These are phyloP conservation scores for Athelia psychrophila DNA, from an alignment of 1,284 basidiomycete species.

Conservation along the genomic window DNA sequence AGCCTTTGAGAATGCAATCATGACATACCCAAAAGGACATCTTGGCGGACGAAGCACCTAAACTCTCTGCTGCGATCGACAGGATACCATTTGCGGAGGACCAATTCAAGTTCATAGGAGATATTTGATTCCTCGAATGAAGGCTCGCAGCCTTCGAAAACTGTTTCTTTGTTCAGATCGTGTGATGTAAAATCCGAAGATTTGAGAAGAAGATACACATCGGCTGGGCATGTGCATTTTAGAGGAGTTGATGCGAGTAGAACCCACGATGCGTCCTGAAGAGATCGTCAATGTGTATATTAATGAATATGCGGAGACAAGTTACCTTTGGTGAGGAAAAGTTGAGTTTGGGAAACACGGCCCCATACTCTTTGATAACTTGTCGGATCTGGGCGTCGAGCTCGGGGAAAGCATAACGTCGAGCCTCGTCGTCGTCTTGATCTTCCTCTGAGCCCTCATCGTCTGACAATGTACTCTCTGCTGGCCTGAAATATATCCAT, in stretches of 20 bases:
- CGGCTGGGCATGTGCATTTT: conserved; percentile 83
- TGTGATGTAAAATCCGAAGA: conserved; percentile 89
- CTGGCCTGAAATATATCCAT: conserved; percentile 38
- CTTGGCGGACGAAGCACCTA: conserved; percentile 81
- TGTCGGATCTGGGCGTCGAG: conserved; percentile 73
- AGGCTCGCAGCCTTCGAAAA: conserved; percentile 60
- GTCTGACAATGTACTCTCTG: conserved; percentile 57
- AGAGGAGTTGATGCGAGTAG: conserved; percentile 84
- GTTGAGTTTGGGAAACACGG: conserved; percentile 94
- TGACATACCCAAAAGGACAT: conserved; percentile 64
- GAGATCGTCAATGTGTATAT: conserved; percentile 2
- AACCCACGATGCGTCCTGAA: conserved; percentile 90
- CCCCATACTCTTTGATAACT: conserved; percentile 70
- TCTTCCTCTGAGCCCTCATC: conserved; percentile 41
- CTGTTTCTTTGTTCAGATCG: conserved; percentile 60
- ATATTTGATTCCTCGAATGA: conserved; percentile 8
- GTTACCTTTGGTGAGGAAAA: conserved; percentile 86
- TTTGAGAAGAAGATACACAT: conserved; percentile 92
- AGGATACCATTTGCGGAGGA: conserved; percentile 89
- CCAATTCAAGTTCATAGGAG: conserved; percentile 77
- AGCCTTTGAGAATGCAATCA: conserved; percentile 2
- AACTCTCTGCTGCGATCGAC: conserved; percentile 84
- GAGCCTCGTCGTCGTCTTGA: conserved; percentile 35
- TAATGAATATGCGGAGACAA: conserved; percentile 5
- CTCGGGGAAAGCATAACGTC: conserved; percentile 67